Evolutionary conservation across 169 alveolate genomes (phyloP), one percentile per base, ranked within the genome.

Genomic region (Plasmodium gaboni): DNA sequence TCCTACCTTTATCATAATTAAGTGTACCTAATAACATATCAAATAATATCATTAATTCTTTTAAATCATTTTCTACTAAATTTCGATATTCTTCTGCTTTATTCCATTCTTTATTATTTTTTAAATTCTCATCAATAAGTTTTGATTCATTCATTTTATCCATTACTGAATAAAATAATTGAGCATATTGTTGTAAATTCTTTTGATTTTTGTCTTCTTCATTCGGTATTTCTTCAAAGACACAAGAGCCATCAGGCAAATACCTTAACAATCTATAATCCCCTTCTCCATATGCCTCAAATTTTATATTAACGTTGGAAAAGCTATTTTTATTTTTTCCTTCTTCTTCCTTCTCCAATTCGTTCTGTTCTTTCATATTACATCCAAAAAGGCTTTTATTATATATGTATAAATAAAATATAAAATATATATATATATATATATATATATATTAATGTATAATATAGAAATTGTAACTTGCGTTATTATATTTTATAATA

Each of bases 281-380:
- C 10, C 92, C 95, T 46, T 60, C 64, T 64, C 95, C 96, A 76
- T 94, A 94, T 26, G 95, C 64, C 38, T 94, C 96, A 2, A 87
- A 22, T 57, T 83, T 83, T 63, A 83, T 53, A 22, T 83, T 51
- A 19, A 59, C 59, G 22, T 83, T 64, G 10, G 38, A 19, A 83
- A 83, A 68, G 12, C 17, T 57, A 63, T 70, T 50, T 48, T n/a
- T 69, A 2, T 67, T 53, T 61, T 24, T 26, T 13, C 38, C 32
- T 69, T 17, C 73, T 17, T 61, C 12, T n/a, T 55, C 63, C 24
- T 50, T 38, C n/a, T n/a, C 73, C 28, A 3, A 17, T 63, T 65
- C 32, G 2, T 48, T 46, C 6, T 28, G 10, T 72, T 59, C 51
- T 17, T 68, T 72, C 50, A 55, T 28, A 50, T 78, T 17, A 46